phyloP scores from a whole-genome alignment of 2,329 filamentous ascomycete genomes.

The Botrytis hyacinthi region DNA sequence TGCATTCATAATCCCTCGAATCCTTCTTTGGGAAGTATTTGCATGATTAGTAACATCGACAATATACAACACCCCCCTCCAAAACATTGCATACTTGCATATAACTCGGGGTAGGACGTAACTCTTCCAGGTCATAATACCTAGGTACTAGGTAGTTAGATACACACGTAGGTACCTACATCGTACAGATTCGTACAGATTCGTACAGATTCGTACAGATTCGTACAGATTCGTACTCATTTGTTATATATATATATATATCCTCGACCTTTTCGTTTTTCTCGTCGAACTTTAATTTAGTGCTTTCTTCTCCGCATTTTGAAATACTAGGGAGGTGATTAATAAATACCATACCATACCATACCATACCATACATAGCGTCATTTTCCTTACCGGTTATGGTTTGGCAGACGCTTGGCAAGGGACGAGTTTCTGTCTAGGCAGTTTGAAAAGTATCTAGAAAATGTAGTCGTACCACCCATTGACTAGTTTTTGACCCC shows the following conservation, averaged over 20 bases:
- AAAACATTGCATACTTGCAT: not conserved
- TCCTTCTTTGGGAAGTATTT: not conserved
- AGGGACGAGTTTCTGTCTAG: not conserved
- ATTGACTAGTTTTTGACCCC: not conserved
- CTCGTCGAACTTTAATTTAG: not conserved
- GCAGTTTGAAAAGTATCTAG: not conserved
- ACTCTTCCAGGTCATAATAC: not conserved
- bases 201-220: not conserved
- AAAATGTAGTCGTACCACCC: not conserved
- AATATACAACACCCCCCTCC: not conserved
- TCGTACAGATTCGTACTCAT: not conserved
- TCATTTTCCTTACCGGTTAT: not conserved
- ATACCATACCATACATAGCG: not conserved
- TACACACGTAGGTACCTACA: not conserved
- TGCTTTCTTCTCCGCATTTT: conserved; percentile 15
- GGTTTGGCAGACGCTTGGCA: not conserved
- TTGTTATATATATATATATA: too few species aligned
- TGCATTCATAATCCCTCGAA: not conserved
- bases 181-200: not conserved
- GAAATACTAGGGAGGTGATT: not conserved
- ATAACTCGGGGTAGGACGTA: not conserved
- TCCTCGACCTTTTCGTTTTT: not conserved
- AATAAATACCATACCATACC: too few species aligned
- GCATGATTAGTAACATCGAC: not conserved
- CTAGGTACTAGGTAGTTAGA: not conserved